Base-by-base conservation (phyloP, 192 early-diverging fungal species). In the Jimgerdemannia flammicorona region DNA sequence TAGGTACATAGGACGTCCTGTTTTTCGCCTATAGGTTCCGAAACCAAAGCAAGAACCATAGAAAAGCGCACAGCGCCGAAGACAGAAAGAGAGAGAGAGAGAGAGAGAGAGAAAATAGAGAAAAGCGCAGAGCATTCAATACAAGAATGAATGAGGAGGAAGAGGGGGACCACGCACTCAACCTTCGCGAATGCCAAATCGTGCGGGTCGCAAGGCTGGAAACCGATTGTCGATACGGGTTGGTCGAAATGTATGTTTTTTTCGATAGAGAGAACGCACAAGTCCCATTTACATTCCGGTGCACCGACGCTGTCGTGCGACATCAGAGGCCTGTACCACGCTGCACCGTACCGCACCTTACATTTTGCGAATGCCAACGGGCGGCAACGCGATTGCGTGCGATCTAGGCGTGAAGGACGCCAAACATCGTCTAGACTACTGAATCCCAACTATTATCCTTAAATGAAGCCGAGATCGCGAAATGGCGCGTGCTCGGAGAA, bases 121-220 rank as follows among this genome's bases (percentile, higher is more conserved):
- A 59, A 70, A 72, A 41, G 20, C 29, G n/a, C 19, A 29, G 65
- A 29, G 19, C 79, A 29, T 64, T 7, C 19, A 65, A 81, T 68
- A 43, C 42, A 40, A 17, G 74, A 64, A 66, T 70, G 78, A 68
- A 76, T 78, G 76, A 67, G 44, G 40, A 64, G 44, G 77, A 70
- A 79, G 78, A 63, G 63, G 73, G 73, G 59, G 71, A 64, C 64
- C 43, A 69, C 49, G 49, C 49, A 59, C 49, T 59, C 49, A 59
- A 59, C 49, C 49, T 59, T 59, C 49, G 49, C 14, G 49, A 59
- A 59, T 59, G 49, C 49, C 49, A 14, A 59, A 14, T 6, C 49
- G 49, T 59, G 14, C 14, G 49, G 49, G 49, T 14, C 49, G 14
- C 14, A 10, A 59, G 14, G 14, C 14, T 10, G 8, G 49, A 59